Base-by-base conservation (phyloP, 2,329 filamentous ascomycete species). In the Sordariomycetes sp. region DNA sequence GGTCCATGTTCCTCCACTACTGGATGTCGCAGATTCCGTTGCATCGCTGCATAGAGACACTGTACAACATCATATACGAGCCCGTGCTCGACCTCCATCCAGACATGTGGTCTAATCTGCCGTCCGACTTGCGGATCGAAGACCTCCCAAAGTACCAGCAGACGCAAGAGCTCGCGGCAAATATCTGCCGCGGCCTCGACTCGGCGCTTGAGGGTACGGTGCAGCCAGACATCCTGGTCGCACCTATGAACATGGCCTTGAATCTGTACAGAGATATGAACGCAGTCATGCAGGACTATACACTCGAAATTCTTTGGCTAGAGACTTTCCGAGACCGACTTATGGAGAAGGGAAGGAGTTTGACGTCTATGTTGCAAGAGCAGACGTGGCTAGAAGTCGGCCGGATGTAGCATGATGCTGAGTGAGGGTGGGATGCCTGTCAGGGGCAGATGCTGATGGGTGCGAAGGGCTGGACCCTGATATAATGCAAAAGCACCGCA, bases 11-110 rank as follows among this genome's bases (percentile, higher is more conserved):
- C 40, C 48, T 72, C 10, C 67, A 70, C 45, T 74, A 72, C 48
- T 75, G 71, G 71, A 61, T 67, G 39, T 49, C 62, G 2, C 61
- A 70, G 30, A 54, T 74, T 19, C 42, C 65, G 10, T 61, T 76
- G 30, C 63, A 67, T 40, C 64, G 60, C 8, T 68, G 61, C 42
- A 59, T 74, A 26, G 61, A 63, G 38, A 44, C 46, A 12, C 50
- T 76, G 12, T 58, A 72, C 37, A 51, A 55, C 18, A 49, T 53
- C 37, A 57, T 70, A 29, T 62, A 61, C 39, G 56, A 69, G 38
- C 58, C 64, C 0, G 58, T 62, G 14, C 41, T 64, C 9, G 61
- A 64, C 34, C 50, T 52, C 14, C 62, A 57, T 30, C 53, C 60
- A 3, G 46, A 55, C 21, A 48, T 60, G 38, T 63, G 59, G 46